Percentiles rank a stretch among this genome's conserved stretches.
These are phyloP conservation scores for Macrocystidia cucumis DNA, from an alignment of 1,284 basidiomycete species.

Conservation along the genomic window DNA sequence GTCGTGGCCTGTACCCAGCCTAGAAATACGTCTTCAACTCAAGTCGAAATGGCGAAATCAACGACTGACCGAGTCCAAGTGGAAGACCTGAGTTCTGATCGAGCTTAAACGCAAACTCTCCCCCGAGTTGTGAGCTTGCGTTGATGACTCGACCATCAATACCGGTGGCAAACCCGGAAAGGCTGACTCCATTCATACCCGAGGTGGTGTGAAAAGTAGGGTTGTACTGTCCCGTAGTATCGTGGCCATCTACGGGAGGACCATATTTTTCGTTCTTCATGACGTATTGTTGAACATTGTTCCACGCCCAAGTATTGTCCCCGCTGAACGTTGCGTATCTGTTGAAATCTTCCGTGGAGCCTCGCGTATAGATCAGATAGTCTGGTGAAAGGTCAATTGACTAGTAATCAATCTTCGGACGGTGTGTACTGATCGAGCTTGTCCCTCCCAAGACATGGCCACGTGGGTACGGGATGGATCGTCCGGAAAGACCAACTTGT, in stretches of 20 bases:
- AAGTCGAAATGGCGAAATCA: neutral
- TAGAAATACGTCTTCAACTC: neutral
- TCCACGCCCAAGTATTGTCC: slow-evolving; percentile 33
- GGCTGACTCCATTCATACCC: slow-evolving; percentile 15
- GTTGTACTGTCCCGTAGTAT: slow-evolving; percentile 19
- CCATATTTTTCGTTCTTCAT: slow-evolving; percentile 18
- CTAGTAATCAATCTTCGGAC: neutral
- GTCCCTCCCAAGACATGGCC: slow-evolving; percentile 22
- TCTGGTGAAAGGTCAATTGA: slow-evolving; percentile 15
- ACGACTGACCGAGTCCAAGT: slow-evolving; percentile 20
- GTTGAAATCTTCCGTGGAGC: slow-evolving; percentile 30
- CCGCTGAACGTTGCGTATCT: slow-evolving; percentile 25
- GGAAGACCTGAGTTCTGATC: slow-evolving; percentile 22
- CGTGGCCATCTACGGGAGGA: slow-evolving; percentile 18
- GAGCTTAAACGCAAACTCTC: slow-evolving; percentile 18
- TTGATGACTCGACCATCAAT: slow-evolving; percentile 16
- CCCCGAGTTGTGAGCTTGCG: slow-evolving; percentile 13
- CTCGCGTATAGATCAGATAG: slow-evolving; percentile 29
- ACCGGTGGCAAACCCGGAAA: slow-evolving; percentile 14
- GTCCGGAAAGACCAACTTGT: slow-evolving; percentile 13
- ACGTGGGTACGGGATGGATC: slow-evolving; percentile 15
- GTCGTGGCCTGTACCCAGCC: slow-evolving; percentile 11
- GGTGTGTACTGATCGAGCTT: slow-evolving; percentile 21
- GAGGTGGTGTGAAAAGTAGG: slow-evolving; percentile 16
- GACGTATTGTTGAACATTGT: slow-evolving; percentile 23